Conservation (phyloP, 169 alveolate genomes). For the Plasmodium inui region DNA sequence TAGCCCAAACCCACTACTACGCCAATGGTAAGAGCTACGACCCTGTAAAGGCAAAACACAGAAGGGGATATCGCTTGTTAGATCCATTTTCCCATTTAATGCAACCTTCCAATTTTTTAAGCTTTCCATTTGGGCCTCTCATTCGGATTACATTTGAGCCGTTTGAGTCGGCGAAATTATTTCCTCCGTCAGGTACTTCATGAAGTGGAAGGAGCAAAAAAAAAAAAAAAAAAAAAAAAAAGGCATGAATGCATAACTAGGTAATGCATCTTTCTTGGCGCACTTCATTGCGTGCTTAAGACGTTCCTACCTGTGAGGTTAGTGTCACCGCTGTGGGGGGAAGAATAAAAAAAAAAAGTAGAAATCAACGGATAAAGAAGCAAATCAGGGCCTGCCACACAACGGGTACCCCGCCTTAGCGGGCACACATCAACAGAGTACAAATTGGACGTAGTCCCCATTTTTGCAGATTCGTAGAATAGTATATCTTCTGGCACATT, state of each 20-base stretch:
- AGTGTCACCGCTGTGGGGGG: constrained; percentile 31
- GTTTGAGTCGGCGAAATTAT: constrained; percentile 73
- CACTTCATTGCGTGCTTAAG: neutral
- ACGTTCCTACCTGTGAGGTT: constrained; percentile 45
- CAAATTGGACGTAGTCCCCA: neutral
- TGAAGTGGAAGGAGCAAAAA: neutral
- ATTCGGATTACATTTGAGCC: constrained; percentile 44
- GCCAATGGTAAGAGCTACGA: constrained; percentile 71
- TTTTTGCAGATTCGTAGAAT: neutral
- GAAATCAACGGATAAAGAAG: neutral
- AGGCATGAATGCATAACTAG: neutral
- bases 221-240: neutral
- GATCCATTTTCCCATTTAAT: neutral
- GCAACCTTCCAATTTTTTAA: neutral
- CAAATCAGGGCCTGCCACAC: neutral
- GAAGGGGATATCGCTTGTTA: neutral
- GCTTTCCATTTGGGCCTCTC: neutral
- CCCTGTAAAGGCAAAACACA: constrained; percentile 12
- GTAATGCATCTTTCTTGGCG: neutral
- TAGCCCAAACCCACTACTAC: constrained; percentile 48
- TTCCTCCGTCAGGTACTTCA: constrained; percentile 50
- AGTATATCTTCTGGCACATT: neutral
- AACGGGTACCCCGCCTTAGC: neutral
- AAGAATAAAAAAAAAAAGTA: neutral
- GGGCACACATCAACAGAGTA: neutral